A percentile compares a stretch with the other conserved stretches of the same genome.
Conservation (phyloP, 768 basidiomycete genomes). For the Piloderma croceum region DNA sequence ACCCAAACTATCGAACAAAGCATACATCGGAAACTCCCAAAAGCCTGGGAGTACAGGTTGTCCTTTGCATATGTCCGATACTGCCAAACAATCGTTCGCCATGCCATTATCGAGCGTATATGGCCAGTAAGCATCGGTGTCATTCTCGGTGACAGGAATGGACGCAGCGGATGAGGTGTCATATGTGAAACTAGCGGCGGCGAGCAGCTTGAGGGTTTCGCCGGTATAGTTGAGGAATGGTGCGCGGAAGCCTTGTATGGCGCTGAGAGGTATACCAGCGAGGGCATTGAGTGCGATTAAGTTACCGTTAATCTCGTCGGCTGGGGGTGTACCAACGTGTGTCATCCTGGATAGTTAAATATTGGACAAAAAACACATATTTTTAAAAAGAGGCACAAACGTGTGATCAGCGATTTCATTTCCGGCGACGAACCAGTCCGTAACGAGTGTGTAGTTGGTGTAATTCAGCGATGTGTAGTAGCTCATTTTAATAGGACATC, state of each 20-base stretch:
- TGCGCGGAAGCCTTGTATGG: conserved; percentile 70
- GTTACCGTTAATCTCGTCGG: conserved; percentile 71
- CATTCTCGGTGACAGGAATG: conserved; percentile 56
- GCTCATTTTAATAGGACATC: conserved; percentile 70
- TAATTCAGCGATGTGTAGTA: conserved; percentile 68
- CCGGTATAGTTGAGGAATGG: conserved; percentile 65
- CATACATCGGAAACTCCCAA: conserved; percentile 86
- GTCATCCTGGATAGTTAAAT: conserved; percentile 65
- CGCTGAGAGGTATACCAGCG: conserved; percentile 63
- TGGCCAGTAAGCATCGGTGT: conserved; percentile 78
- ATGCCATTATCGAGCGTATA: conserved; percentile 77
- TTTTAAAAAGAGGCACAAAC: conserved; percentile 14
- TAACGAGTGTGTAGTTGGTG: conserved; percentile 74
- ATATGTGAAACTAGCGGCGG: conserved; percentile 58
- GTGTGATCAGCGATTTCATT: conserved; percentile 82
- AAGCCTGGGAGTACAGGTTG: conserved; percentile 68
- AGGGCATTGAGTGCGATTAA: conserved; percentile 74
- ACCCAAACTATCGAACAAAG: conserved; percentile 59
- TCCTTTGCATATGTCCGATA: conserved; percentile 56
- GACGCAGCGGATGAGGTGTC: conserved; percentile 61
- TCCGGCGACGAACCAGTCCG: conserved; percentile 75
- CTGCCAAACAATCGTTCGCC: conserved; percentile 67
- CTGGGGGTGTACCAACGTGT: conserved; percentile 58
- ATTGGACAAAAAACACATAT: neutral
- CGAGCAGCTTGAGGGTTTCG: conserved; percentile 56